Evolutionary conservation across 257 asterid species (phyloP), one percentile per base, ranked within the genome.

Genomic region (Coffea canephora): DNA sequence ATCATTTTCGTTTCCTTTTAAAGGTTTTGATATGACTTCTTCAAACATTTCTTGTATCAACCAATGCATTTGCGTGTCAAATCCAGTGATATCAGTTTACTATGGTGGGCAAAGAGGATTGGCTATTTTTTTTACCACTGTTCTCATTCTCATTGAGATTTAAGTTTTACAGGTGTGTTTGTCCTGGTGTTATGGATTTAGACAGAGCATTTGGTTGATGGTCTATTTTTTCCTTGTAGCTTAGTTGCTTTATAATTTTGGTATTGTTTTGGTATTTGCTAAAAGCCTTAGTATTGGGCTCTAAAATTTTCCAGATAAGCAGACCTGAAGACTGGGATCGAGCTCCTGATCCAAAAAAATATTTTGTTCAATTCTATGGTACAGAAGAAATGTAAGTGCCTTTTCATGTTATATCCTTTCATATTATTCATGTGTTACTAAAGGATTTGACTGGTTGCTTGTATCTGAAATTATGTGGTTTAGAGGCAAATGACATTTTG

Each of bases 311-410:
- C 85, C 88, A 95, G 99, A 93, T 94, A 68, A 83, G 97, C 89
- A 86, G 86, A 67, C 97, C 97, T 59, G 97, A 94, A 87, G 95
- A 87, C 71, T 91, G 94, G 94, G 55, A 84, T 64, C 87, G 86
- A 73, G 80, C 77, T 46, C 91, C 96, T 78, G 97, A 94, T 82
- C 90, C 95, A 11, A 92, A 83, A 84, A 92, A 94, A 81, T 89
- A 87, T 83, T 94, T 94, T 64, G 98, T 94, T 70, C 91, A 92
- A 77, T 92, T 94, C 90, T 94, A 80, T 86, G 98, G 98, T 71
- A 94, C 98, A 80, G 62, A 71, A 83, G 98, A 94, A 83, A 92
- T 94, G 98, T 92, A 89, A 90, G 97, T 77, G 80, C 73, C 68
- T 82, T 76, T 79, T 59, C 45, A 23, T 69, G 31, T 71, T 21